These are phyloP conservation scores for Isabelozyma pseudorhagii DNA, from an alignment of 805 yeast genomes.

Conservation along the genomic window DNA sequence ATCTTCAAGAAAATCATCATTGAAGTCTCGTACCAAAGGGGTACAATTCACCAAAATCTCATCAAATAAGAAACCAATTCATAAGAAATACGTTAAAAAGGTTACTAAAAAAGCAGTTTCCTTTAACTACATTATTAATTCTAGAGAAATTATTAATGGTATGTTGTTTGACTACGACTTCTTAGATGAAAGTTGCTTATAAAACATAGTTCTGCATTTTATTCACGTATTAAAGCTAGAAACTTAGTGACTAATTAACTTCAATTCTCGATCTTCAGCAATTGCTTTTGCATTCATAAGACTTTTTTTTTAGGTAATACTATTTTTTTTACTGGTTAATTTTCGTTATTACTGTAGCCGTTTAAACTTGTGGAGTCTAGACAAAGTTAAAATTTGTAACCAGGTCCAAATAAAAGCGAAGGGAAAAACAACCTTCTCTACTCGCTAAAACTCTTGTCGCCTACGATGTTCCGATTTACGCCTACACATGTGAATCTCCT, in stretches of 20 bases:
- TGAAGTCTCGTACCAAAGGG: neutral
- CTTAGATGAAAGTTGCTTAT: constrained; percentile 34
- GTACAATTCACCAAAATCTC: neutral
- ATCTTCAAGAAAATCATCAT: constrained; percentile 4
- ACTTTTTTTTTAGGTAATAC: neutral
- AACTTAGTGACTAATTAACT: neutral
- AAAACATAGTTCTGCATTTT: constrained; percentile 3
- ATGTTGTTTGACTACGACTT: constrained; percentile 41
- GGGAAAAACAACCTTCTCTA: neutral
- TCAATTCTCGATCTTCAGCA: neutral
- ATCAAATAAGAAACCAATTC: constrained; percentile 4
- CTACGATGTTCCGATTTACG: neutral
- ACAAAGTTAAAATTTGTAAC: neutral
- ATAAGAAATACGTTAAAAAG: constrained; percentile 1
- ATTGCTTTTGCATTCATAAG: neutral
- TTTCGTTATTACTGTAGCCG: neutral
- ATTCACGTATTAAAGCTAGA: neutral
- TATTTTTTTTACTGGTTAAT: neutral
- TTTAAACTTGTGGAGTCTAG: neutral
- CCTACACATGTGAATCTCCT: too few species aligned
- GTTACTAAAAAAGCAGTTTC: constrained; percentile 30
- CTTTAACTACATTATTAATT: constrained; percentile 40
- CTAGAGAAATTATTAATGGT: constrained; percentile 45
- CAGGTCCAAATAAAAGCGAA: neutral
- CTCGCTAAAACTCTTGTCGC: neutral